These are phyloP conservation scores for Cyanodermella asteris DNA, from an alignment of 2,329 filamentous ascomycete genomes.

Conservation along the genomic window DNA sequence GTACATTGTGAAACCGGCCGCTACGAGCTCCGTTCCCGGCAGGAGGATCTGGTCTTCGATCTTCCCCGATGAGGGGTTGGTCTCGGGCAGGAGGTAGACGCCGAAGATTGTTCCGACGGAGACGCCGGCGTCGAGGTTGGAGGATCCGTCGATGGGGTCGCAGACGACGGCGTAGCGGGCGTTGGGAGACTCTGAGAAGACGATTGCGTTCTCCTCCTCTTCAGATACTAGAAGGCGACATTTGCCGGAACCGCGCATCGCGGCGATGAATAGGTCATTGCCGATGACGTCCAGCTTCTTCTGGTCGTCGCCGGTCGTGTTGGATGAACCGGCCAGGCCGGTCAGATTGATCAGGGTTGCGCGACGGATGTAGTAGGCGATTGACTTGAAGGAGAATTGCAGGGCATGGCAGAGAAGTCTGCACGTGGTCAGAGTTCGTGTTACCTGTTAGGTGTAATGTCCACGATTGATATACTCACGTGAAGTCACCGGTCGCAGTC, in stretches of 20 bases:
- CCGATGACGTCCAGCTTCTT: conserved; percentile 99
- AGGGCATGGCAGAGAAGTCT: conserved; percentile 92
- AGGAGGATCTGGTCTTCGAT: conserved; percentile 75
- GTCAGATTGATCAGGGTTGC: conserved; percentile 89
- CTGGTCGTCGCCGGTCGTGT: conserved; percentile 91
- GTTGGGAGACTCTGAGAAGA: conserved; percentile 51
- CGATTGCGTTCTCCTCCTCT: conserved; percentile 83
- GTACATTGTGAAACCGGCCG: conserved; percentile 99
- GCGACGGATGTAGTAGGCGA: conserved; percentile 96
- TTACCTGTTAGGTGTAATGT: conserved; percentile 6
- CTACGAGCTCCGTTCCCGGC: conserved; percentile 77
- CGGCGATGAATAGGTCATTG: conserved; percentile 90
- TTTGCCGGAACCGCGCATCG: conserved; percentile 82
- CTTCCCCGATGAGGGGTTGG: conserved; percentile 44
- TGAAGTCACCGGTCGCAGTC: conserved; percentile 96
- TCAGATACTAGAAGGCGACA: conserved; percentile 89
- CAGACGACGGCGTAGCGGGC: conserved; percentile 87
- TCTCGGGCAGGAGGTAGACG: conserved; percentile 72
- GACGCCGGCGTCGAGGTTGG: conserved; percentile 92
- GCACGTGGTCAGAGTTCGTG: conserved; percentile 5
- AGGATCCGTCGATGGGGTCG: conserved; percentile 93
- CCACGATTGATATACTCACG: conserved; percentile 33
- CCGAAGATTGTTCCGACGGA: conserved; percentile 96
- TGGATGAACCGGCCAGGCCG: conserved; percentile 81
- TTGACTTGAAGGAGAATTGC: conserved; percentile 99